A percentile compares a stretch with the other conserved stretches of the same genome.
Conservation (phyloP, 257 asterid species). For the Eucommia ulmoides region DNA sequence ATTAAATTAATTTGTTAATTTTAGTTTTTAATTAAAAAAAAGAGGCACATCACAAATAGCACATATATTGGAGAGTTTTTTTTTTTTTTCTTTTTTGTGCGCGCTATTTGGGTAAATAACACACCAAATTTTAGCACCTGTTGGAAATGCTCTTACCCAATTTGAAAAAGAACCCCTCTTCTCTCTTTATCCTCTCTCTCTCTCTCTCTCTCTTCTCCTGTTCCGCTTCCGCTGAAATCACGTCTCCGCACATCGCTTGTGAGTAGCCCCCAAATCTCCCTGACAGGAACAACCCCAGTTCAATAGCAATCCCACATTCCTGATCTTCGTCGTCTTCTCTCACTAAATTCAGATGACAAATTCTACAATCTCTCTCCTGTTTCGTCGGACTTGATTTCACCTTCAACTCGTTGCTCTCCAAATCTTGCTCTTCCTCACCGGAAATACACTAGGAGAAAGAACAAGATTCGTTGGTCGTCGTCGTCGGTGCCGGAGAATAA, state of each 20-base stretch:
- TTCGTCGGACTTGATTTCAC: background rate
- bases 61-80: too few species aligned
- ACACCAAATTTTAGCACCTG: too few species aligned
- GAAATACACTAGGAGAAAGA: background rate
- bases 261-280: constrained; percentile 35
- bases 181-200: too few species aligned
- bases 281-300: constrained; percentile 40
- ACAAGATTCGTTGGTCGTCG: too few species aligned
- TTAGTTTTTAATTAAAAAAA: too few species aligned
- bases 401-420: constrained; percentile 1
- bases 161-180: too few species aligned
- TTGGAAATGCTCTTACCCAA: too few species aligned
- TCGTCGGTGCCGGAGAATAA: background rate
- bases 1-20: too few species aligned
- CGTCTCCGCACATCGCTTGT: constrained; percentile 40
- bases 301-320: constrained; percentile 23
- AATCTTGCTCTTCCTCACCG: background rate
- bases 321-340: constrained; percentile 17
- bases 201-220: too few species aligned
- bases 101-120: too few species aligned
- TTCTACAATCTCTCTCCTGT: constrained; percentile 26
- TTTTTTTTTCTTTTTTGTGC: too few species aligned
- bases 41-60: too few species aligned
- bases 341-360: constrained; percentile 28
- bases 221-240: constrained; percentile 42